phyloP scores from a whole-genome alignment of 1,284 basidiomycete species.

The Marasmius sp. region DNA sequence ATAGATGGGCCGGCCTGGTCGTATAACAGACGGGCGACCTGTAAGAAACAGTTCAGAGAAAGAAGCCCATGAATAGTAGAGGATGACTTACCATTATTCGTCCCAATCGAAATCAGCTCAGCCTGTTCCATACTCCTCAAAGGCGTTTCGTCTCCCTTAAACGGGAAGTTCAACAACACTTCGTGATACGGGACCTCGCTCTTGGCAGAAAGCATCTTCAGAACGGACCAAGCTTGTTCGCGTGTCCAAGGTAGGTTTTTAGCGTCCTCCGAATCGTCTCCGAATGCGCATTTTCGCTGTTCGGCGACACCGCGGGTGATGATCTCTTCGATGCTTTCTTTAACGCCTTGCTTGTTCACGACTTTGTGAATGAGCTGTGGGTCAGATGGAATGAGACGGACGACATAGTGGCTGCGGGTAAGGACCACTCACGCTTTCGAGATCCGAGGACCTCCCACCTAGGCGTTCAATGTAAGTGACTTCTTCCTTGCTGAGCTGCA shows the following conservation, averaged over 20 bases:
- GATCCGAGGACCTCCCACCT: slow-evolving; percentile 86
- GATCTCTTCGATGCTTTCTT: slow-evolving; percentile 88
- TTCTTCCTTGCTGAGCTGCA: slow-evolving; percentile 55
- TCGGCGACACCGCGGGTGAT: slow-evolving; percentile 79
- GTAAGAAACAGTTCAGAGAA: background rate
- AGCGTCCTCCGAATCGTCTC: slow-evolving; percentile 87
- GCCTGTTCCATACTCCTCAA: slow-evolving; percentile 88
- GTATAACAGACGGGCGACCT: slow-evolving; percentile 85
- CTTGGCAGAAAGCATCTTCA: slow-evolving; percentile 71
- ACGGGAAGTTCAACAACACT: slow-evolving; percentile 81
- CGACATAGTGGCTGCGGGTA: background rate
- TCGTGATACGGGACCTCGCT: slow-evolving; percentile 86
- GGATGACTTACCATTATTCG: slow-evolving; percentile 59
- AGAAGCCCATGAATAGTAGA: background rate
- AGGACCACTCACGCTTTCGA: slow-evolving; percentile 64
- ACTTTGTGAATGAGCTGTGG: slow-evolving; percentile 83
- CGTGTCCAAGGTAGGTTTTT: slow-evolving; percentile 83
- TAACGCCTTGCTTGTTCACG: slow-evolving; percentile 67
- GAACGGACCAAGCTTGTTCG: slow-evolving; percentile 86
- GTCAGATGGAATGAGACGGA: slow-evolving; percentile 4
- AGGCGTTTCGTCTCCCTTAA: slow-evolving; percentile 87
- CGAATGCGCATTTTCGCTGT: slow-evolving; percentile 89
- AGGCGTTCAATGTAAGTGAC: slow-evolving; percentile 64
- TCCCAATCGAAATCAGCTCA: slow-evolving; percentile 83
- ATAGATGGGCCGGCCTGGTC: slow-evolving; percentile 90